Evolutionary conservation across 2,329 filamentous ascomycete species (phyloP), one percentile per base, ranked within the genome.

Genomic region (Pseudopyricularia javanii): DNA sequence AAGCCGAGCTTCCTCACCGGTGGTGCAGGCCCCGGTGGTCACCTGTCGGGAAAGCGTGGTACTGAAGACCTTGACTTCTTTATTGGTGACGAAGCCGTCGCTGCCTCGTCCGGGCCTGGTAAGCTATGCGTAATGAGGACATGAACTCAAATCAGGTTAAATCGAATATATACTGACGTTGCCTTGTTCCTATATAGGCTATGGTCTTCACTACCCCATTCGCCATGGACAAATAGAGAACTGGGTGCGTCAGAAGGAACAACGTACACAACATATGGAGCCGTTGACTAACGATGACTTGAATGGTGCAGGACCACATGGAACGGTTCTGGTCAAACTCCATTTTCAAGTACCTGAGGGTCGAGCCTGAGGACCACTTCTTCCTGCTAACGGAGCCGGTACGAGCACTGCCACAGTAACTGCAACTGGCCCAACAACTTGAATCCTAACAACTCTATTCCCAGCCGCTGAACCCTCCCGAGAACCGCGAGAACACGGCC

Each of bases 321-420:
- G 93, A 98, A 71, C 85, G 93, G 58, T 98, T 97, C 74, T 98
- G 93, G 93, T 97, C 94, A 60, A 97, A 97, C 74, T 98, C 93
- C 58, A 98, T 98, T 73, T 98, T 98, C 82, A 98, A 98, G 70
- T 98, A 98, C 66, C 80, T 98, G 52, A 83, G 93, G 62, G 93
- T 98, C 60, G 93, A 98, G 72, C 93, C 93, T 30, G 93, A 98
- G 73, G 93, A 98, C 67, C 93, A 98, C 71, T 91, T 95, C 75
- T 98, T 98, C 70, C 83, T 98, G 57, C 83, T 98, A 55, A 98
- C 93, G 56, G 93, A 98, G 68, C 93, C 93, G 55, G 91, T 95
- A 79, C 67, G 83, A 60, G 40, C 28, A 32, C 53, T 32, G 61
- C 7, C 50, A 17, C 48, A 11, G 24, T 50, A 30, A 33, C 7